Conservation (phyloP, 163 green algal genomes). For the Dunaliella salina region DNA sequence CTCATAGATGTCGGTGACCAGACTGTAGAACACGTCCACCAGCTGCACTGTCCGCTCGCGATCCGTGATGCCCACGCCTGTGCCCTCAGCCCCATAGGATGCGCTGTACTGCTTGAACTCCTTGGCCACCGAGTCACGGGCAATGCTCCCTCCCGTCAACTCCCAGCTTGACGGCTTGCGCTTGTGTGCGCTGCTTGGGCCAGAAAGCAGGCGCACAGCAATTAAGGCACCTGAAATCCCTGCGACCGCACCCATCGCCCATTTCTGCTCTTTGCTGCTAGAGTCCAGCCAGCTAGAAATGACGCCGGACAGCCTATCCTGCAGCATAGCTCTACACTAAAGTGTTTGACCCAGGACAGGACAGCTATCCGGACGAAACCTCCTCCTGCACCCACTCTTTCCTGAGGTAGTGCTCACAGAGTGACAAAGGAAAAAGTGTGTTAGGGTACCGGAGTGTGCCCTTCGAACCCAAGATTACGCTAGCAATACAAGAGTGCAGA, state of each 20-base stretch:
- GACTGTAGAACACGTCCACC: conserved; percentile 79
- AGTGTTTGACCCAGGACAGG: no score
- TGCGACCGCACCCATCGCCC: conserved; percentile 17
- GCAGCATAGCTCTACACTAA: neutral
- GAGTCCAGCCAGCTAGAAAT: neutral
- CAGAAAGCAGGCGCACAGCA: neutral
- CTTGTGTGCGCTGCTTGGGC: conserved; percentile 17
- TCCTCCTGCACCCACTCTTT: no score
- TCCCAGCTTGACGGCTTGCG: conserved; percentile 61
- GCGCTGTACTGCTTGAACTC: conserved; percentile 59
- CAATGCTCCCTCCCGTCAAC: conserved; percentile 65
- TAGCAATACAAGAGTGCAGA: no score
- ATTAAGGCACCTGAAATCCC: conserved; percentile 25
- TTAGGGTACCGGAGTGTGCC: no score
- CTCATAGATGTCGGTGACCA: conserved; percentile 97
- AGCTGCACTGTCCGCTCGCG: conserved; percentile 46
- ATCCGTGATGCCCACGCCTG: conserved; percentile 25
- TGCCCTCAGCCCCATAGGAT: conserved; percentile 51
- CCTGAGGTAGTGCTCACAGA: no score
- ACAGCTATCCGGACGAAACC: no score
- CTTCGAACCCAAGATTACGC: no score
- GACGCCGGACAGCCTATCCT: neutral
- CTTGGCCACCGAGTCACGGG: conserved; percentile 52
- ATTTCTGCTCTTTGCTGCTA: conserved; percentile 26
- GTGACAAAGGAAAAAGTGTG: no score